Conservation (phyloP, 306 rosid species). For the Boehmeria nivea region DNA sequence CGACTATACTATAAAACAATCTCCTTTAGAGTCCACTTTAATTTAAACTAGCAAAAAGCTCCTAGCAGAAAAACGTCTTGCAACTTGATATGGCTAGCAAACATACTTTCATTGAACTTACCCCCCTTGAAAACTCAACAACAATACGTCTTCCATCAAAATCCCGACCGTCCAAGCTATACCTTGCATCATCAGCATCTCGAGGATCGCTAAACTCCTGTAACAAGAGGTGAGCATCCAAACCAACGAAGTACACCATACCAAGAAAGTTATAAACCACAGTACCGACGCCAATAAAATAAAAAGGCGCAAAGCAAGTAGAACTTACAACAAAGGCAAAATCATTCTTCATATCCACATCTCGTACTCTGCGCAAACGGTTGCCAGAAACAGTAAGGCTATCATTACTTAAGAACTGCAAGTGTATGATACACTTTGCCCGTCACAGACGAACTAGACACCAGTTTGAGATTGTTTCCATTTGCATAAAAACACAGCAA, state of each 20-base stretch:
- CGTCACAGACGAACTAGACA: not conserved
- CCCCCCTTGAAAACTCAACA: constrained; percentile 47
- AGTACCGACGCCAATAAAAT: not conserved
- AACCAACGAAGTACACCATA: not conserved
- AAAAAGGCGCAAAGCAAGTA: no score
- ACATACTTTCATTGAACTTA: constrained; percentile 10
- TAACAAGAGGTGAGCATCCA: constrained; percentile 1
- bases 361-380: constrained; percentile 38
- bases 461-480: not conserved
- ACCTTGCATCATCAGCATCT: constrained; percentile 52
- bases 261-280: constrained; percentile 4
- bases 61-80: not conserved
- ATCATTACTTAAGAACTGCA: constrained; percentile 1
- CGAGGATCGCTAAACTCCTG: constrained; percentile 39
- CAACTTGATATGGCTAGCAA: no score
- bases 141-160: constrained; percentile 40
- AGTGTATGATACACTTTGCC: not conserved
- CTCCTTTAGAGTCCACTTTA: no score
- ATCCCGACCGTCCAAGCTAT: constrained; percentile 41
- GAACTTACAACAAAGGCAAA: constrained; percentile 44
- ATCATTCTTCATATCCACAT: constrained; percentile 61
- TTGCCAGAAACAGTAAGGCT: constrained; percentile 2
- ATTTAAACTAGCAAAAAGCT: not conserved
- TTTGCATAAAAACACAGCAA: not conserved
- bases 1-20: no score